Evolutionary conservation across 495 filamentous ascomycete species (phyloP), one percentile per base, ranked within the genome.

Genomic region (Talaromyces wortmannii): DNA sequence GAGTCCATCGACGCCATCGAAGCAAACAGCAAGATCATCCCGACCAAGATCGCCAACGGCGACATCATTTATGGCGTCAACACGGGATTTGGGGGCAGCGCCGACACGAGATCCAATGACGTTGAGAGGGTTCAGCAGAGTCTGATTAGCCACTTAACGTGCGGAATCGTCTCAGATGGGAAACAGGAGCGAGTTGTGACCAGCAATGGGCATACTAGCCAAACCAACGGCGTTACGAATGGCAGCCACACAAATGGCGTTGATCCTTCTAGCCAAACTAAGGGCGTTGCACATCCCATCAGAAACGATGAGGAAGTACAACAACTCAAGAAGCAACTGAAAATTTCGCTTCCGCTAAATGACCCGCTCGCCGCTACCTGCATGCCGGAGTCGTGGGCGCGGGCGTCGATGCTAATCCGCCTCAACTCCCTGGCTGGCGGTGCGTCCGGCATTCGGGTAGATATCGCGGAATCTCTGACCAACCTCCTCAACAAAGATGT

Each of bases 1-100:
- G 23, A 23, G 23, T 23, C 23, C 4, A 23, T 23, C 23, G 23
- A 23, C 23, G 23, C 23, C 4, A 23, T 23, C 23, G 23, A 23
- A 23, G 23, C 23, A 23, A 23, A 23, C 23, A 23, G 23, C 23
- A 23, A 23, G 23, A 23, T 23, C 23, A 23, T 40, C 36, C 73
- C 72, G 49, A 74, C 79, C 61, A 67, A 71, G 59, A 66, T 72
- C 29, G 56, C 57, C 61, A 72, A 78, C 66, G 71, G 74, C 63
- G 79, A 84, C 13, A 44, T 44, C 4, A 17, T 18, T 7, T n/a
- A 53, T 5, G 29, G 40, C 33, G 15, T 87, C 45, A 87, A 78
- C 53, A 86, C 83, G 2, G 83, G 83, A 11, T 84, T 82, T 50
- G 83, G 83, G 17, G 83, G 82, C 23, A 84, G 76, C 55, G 83